These are phyloP conservation scores for Mycena kentingensis DNA, from an alignment of 768 basidiomycete genomes.

Conservation along the genomic window DNA sequence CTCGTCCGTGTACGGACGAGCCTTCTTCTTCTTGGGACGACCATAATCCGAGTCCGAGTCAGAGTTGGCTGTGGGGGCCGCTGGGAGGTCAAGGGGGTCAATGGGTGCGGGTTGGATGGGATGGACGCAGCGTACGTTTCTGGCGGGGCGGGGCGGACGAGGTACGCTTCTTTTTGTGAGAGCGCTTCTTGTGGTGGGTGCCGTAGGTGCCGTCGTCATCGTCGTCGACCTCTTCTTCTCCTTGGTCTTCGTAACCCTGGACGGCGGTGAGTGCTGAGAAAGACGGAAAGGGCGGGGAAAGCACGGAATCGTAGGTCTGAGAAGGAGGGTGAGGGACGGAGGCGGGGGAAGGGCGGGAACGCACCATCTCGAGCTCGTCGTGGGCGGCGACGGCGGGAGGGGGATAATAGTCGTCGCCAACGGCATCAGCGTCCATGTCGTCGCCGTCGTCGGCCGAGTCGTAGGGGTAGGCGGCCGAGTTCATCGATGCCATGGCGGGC, in stretches of 20 bases:
- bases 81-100: conserved; percentile 54
- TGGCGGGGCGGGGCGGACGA: conserved; percentile 51
- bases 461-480: conserved; percentile 41
- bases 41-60: conserved; percentile 90
- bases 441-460: conserved; percentile 59
- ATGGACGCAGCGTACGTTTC: conserved; percentile 49
- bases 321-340: conserved; percentile 12
- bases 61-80: conserved; percentile 43
- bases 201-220: conserved; percentile 78
- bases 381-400: conserved; percentile 15
- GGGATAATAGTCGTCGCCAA: conserved; percentile 1
- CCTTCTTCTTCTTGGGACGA: conserved; percentile 80
- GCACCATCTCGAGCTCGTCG: not conserved
- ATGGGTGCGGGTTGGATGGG: conserved; percentile 23
- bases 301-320: conserved; percentile 63
- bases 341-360: conserved; percentile 2
- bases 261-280: conserved; percentile 23
- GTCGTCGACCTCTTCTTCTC: conserved; percentile 61
- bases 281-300: conserved; percentile 31
- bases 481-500: conserved; percentile 30
- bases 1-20: conserved; percentile 61
- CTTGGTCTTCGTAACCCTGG: conserved; percentile 56
- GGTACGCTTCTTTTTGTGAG: conserved; percentile 68
- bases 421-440: conserved; percentile 35
- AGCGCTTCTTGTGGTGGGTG: conserved; percentile 67